These are phyloP conservation scores for Soucietia sequanensis DNA, from an alignment of 805 yeast species.

Conservation along the genomic window DNA sequence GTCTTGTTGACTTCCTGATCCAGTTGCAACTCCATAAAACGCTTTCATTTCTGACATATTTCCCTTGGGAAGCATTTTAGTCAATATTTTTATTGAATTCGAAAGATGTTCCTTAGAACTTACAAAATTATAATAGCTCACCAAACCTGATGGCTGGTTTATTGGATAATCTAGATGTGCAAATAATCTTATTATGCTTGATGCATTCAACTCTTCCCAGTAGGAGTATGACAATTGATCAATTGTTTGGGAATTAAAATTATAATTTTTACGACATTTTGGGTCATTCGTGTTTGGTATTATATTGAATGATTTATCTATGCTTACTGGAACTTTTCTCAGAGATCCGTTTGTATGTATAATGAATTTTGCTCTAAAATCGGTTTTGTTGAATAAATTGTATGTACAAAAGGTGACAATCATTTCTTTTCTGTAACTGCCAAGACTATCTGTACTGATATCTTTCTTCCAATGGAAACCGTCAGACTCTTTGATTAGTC, in stretches of 20 bases:
- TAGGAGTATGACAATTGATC: constrained; percentile 16
- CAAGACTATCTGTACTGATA: constrained; percentile 3
- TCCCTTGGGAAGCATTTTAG: constrained; percentile 48
- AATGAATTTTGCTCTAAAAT: constrained; percentile 64
- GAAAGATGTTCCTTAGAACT: constrained; percentile 12
- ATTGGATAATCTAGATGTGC: constrained; percentile 53
- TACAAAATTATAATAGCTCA: constrained; percentile 45
- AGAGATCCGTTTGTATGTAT: constrained; percentile 21
- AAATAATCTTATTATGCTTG: constrained; percentile 54
- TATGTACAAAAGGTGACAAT: constrained; percentile 63
- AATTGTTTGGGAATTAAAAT: constrained; percentile 16
- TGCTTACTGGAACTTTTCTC: constrained; percentile 11
- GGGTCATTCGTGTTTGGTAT: constrained; percentile 12
- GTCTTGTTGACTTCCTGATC: constrained; percentile 25
- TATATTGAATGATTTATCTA: constrained; percentile 34
- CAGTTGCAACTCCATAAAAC: constrained; percentile 27
- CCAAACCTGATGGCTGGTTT: constrained; percentile 57
- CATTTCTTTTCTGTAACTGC: constrained; percentile 15
- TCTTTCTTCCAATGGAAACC: constrained; percentile 17
- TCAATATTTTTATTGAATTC: constrained; percentile 35
- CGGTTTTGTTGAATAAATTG: constrained; percentile 72
- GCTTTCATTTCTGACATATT: constrained; percentile 41
- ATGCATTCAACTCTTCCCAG: constrained; percentile 65
- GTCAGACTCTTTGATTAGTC: constrained; percentile 18
- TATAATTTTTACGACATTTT: constrained; percentile 13